Evolutionary conservation across 1,139 yeast genomes (phyloP), one percentile per base, ranked within the genome.

Genomic region (Zygoascus hellenicus): DNA sequence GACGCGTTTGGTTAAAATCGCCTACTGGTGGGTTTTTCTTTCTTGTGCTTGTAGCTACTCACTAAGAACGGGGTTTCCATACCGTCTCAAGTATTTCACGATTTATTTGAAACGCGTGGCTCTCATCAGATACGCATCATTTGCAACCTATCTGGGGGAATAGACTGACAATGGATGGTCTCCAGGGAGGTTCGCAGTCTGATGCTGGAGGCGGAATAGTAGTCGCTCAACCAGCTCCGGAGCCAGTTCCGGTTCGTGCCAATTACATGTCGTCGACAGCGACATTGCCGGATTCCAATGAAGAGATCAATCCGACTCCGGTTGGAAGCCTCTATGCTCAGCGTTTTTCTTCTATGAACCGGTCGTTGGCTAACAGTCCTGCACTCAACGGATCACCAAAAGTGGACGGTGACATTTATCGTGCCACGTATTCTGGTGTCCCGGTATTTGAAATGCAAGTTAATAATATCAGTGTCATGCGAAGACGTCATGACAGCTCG

Each of bases 401-500:
- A 31, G 45, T 37, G 19, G 39, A 30, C n/a, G 34, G 35, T n/a
- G 43, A 43, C 16, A 29, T 31, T n/a, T 54, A 53, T 34, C 51
- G 56, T 26, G 61, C 61, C 22, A 55, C 54, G 9, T 58, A 58
- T 43, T 57, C 61, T 10, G 60, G 61, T 1, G 56, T 58, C 13
- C 92, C 89, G 48, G 98, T 90, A 40, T 86, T 83, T 62, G 98
- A 92, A 70, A 82, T 88, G 61, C 73, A 81, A 46, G 80, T 86
- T 15, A 71, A 77, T 40, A 88, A 82, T 45, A 84, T 87, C 22
- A 80, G 89, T 19, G 83, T 86, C 26, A 90, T 90, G 96, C 73
- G 96, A 58, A 73, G 97, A 45, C 69, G 75, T 32, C 66, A 74
- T 47, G 97, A 92, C 63, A 81, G 90, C 19, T 86, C 89, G 78